Conservation (phyloP, 2,329 filamentous ascomycete genomes). For the Orbilia brochopaga region DNA sequence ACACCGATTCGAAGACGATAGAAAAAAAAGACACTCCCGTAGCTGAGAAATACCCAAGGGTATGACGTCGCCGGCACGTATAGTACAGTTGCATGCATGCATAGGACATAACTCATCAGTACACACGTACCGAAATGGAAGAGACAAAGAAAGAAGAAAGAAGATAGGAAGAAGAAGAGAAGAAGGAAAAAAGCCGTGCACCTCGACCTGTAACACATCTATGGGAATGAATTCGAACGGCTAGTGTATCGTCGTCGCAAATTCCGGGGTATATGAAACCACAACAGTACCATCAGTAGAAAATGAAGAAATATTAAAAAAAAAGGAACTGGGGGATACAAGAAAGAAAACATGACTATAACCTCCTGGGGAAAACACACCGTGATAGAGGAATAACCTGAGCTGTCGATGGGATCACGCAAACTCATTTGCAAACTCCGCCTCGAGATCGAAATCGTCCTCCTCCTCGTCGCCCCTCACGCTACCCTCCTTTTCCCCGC, state of each 20-base stretch:
- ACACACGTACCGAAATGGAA: conserved; percentile 1
- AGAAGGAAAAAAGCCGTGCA: neutral
- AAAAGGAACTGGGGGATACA: neutral
- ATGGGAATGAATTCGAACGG: neutral
- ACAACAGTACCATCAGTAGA: neutral
- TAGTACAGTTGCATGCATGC: conserved; percentile 22
- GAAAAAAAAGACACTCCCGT: neutral
- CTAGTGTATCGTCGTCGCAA: conserved; percentile 1
- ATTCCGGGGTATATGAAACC: conserved; percentile 2
- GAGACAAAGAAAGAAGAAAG: neutral
- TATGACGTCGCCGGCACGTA: conserved; percentile 20
- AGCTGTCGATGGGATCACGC: conserved; percentile 2
- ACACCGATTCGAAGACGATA: neutral
- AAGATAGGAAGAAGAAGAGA: neutral
- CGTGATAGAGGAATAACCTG: neutral
- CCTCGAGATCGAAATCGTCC: conserved; percentile 47
- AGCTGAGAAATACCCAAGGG: conserved; percentile 4
- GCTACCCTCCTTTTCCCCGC: conserved; percentile 24
- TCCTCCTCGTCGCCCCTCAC: conserved; percentile 34
- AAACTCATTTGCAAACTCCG: conserved; percentile 47
- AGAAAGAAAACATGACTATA: neutral
- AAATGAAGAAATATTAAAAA: neutral
- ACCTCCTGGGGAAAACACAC: neutral
- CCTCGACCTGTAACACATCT: neutral
- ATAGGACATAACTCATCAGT: neutral